Percentiles rank a stretch among this genome's conserved stretches.
Conservation (phyloP, 306 rosid genomes). For the Oemleria cerasiformis region DNA sequence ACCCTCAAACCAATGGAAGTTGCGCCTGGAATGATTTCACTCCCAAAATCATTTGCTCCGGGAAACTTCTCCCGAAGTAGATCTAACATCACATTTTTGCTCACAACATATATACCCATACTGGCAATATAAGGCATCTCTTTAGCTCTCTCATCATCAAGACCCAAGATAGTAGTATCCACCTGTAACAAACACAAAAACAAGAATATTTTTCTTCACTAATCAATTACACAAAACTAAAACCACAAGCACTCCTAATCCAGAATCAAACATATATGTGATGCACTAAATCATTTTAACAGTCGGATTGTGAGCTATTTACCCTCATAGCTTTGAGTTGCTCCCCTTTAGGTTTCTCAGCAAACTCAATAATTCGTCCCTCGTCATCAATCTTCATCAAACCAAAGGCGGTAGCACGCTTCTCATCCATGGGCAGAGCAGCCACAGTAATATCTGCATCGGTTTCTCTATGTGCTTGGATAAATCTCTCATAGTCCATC, state of each 20-base stretch:
- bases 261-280: not conserved
- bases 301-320: not conserved
- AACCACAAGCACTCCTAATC: not conserved
- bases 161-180: conserved; percentile 96
- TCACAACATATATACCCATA: conserved; percentile 98
- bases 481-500: conserved; percentile 94
- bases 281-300: not conserved
- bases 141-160: conserved; percentile 88
- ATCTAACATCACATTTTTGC: conserved; percentile 83
- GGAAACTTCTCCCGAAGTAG: conserved; percentile 81
- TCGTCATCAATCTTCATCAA: conserved; percentile 97
- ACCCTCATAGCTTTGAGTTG: conserved; percentile 95
- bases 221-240: not conserved
- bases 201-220: not conserved
- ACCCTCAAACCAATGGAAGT: conserved; percentile 91
- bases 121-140: conserved; percentile 97
- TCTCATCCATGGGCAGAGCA: conserved; percentile 96
- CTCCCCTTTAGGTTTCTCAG: conserved; percentile 96
- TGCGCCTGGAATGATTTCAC: conserved; percentile 99
- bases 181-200: conserved; percentile 49
- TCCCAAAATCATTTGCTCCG: conserved; percentile 95
- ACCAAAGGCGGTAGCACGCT: conserved; percentile 95
- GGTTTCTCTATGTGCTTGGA: conserved; percentile 92
- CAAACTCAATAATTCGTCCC: conserved; percentile 86
- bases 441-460: conserved; percentile 99